Evolutionary conservation across 1,284 basidiomycete species (phyloP), one percentile per base, ranked within the genome.

Genomic region (Trametes polyzona): DNA sequence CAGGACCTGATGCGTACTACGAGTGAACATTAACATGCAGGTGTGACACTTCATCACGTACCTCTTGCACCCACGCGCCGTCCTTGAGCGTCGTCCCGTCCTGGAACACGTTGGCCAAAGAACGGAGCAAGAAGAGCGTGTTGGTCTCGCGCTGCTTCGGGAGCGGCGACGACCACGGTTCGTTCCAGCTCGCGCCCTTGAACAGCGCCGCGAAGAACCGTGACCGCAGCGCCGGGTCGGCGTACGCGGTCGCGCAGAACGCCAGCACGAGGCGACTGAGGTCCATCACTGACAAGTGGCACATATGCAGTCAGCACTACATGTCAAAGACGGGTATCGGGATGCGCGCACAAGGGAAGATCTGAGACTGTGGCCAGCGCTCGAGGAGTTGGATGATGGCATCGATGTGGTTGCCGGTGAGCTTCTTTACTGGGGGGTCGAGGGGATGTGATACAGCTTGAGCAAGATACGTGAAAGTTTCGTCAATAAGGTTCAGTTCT

Each of bases 131-230:
- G n/a, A 99, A 81, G 63, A 97, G 79, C 9, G 90, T 81, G 69
- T 97, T 98, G 10, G 90, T 96, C 67, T 96, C 93, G 47, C 87
- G 78, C 1, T 83, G 71, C 73, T 95, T 96, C 4, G 77, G 71
- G 32, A 88, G 70, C 1, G 86, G 79, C 24, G 74, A 71, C 11
- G 77, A 70, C 75, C 83, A 82, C 47, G 83, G 82, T 17, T 69
- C 69, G 47, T 69, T 72, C 89, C 91, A 95, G 40, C 88, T 86
- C 1, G 88, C 84, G 2, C 86, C 88, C 51, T 76, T 78, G 68
- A 94, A 83, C 14, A 95, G 72, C 6, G 82, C 77, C 9, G 81
- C 74, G 12, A 91, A 78, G 64, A 93, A 83, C 35, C 74, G 75
- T 27, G 79, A 74, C 35, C 81, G 79, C 46, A 83, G 67, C 12